Percentiles rank a stretch among this genome's conserved stretches.
phyloP scores from a whole-genome alignment of 192 early-diverging fungal genomes.

The Umbelopsis isabellina region DNA sequence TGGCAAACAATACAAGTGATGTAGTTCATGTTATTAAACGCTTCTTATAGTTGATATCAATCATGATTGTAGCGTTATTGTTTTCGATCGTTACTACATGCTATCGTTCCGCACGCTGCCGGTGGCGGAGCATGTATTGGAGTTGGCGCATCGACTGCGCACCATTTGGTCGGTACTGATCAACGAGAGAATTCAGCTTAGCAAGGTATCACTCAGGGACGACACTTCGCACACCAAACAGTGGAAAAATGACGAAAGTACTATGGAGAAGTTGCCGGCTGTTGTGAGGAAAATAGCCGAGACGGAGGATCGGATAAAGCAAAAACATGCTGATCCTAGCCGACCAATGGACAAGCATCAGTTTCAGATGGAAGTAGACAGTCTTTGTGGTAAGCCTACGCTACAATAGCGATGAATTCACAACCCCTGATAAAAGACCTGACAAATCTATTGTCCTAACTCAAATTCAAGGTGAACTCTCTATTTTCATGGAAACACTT shows the following conservation, averaged over 20 bases:
- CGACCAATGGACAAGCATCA: slow-evolving; percentile 27
- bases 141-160: slow-evolving; percentile 53
- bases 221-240: neutral
- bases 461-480: slow-evolving; percentile 28
- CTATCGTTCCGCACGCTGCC: slow-evolving; percentile 48
- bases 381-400: slow-evolving; percentile 24
- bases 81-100: slow-evolving; percentile 63
- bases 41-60: slow-evolving; percentile 57
- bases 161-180: slow-evolving; percentile 50
- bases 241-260: slow-evolving; percentile 15
- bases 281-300: slow-evolving; percentile 32
- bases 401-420: neutral
- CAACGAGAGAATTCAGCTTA: slow-evolving; percentile 34
- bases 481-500: slow-evolving; percentile 34
- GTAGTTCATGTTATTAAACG: neutral
- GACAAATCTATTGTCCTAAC: neutral
- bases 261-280: slow-evolving; percentile 19
- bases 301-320: slow-evolving; percentile 11
- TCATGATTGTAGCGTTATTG: slow-evolving; percentile 52
- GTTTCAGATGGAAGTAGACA: slow-evolving; percentile 24
- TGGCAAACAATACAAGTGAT: neutral
- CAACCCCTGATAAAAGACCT: neutral
- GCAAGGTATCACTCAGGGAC: slow-evolving; percentile 4
- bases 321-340: neutral
- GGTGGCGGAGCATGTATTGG: slow-evolving; percentile 46